A percentile compares a stretch with the other conserved stretches of the same genome.
phyloP scores from a whole-genome alignment of 495 filamentous ascomycete species.

The Aspergillus olivimuriae region DNA sequence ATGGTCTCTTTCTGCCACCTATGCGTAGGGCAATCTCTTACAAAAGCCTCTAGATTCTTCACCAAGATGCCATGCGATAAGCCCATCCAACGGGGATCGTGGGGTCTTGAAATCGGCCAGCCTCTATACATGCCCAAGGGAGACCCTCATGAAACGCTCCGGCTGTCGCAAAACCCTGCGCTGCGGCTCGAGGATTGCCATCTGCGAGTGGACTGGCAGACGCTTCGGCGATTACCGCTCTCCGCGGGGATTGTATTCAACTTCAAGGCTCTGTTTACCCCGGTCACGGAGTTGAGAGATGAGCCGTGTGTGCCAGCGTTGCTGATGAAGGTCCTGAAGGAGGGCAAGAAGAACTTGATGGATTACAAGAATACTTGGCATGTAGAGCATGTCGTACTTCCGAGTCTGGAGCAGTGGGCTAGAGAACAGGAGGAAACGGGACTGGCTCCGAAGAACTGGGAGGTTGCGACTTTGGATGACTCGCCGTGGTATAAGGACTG shows the following conservation, averaged over 20 bases:
- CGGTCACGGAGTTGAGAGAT: conserved; percentile 61
- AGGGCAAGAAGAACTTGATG: conserved; percentile 71
- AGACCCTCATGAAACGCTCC: conserved; percentile 58
- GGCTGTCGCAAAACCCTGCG: conserved; percentile 48
- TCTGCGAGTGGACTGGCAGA: conserved; percentile 92
- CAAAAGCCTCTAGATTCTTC: conserved; percentile 55
- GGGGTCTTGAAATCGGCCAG: conserved; percentile 73
- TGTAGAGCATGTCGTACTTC: conserved; percentile 69
- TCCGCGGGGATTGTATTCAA: conserved; percentile 77
- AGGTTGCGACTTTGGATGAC: conserved; percentile 70
- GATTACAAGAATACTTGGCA: conserved; percentile 85
- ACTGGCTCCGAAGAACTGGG: conserved; percentile 57
- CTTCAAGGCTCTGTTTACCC: conserved; percentile 87
- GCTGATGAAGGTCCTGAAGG: conserved; percentile 57
- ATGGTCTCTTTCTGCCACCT: conserved; percentile 8
- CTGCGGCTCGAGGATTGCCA: conserved; percentile 55
- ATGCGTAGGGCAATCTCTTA: too few species aligned
- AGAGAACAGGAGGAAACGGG: conserved; percentile 64
- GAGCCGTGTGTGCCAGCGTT: conserved; percentile 71
- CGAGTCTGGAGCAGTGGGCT: conserved; percentile 59
- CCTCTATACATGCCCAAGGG: conserved; percentile 75
- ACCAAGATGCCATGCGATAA: conserved; percentile 66
- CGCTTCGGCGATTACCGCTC: conserved; percentile 72
- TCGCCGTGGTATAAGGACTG: conserved; percentile 78
- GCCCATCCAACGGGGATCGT: conserved; percentile 83